These are phyloP conservation scores for Tolypocladium capitatum DNA, from an alignment of 2,329 filamentous ascomycete species.

Conservation along the genomic window DNA sequence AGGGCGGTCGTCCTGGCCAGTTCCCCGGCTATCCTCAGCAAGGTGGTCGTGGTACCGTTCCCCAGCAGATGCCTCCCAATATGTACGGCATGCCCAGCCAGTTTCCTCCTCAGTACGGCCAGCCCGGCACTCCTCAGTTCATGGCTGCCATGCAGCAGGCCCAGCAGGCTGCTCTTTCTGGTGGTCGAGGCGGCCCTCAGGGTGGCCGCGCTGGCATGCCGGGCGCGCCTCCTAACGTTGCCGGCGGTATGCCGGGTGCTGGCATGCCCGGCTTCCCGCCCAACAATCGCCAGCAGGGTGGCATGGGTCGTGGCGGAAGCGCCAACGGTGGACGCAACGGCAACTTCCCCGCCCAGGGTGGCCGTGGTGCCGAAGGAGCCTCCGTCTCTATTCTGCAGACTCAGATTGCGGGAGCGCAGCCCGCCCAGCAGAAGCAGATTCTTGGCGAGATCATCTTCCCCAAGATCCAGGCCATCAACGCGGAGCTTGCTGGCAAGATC, in stretches of 20 bases:
- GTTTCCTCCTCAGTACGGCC: slow-evolving; percentile 68
- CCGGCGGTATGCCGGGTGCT: slow-evolving; percentile 31
- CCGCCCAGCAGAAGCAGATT: slow-evolving; percentile 93
- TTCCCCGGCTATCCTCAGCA: slow-evolving; percentile 79
- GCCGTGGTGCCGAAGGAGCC: slow-evolving; percentile 26
- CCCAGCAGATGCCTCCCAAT: slow-evolving; percentile 77
- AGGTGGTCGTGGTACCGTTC: slow-evolving; percentile 74
- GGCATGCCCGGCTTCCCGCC: slow-evolving; percentile 45
- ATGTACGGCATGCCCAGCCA: slow-evolving; percentile 72
- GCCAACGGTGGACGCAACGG: slow-evolving; percentile 27
- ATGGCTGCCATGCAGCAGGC: slow-evolving; percentile 74
- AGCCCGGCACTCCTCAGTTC: slow-evolving; percentile 67
- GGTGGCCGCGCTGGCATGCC: slow-evolving; percentile 63
- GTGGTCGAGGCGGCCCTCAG: slow-evolving; percentile 51
- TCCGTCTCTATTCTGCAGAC: slow-evolving; percentile 34
- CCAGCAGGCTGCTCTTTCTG: slow-evolving; percentile 45
- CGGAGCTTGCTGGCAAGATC: slow-evolving; percentile 95
- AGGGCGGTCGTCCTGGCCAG: slow-evolving; percentile 72
- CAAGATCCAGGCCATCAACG: slow-evolving; percentile 92
- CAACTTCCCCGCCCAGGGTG: slow-evolving; percentile 33
- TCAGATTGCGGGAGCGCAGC: slow-evolving; percentile 42
- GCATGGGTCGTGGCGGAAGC: slow-evolving; percentile 30
- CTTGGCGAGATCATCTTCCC: slow-evolving; percentile 96
- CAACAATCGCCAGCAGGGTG: slow-evolving; percentile 39
- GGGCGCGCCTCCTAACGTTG: slow-evolving; percentile 56